phyloP scores from a whole-genome alignment of 2,329 filamentous ascomycete genomes.

The Cercospora canescens region DNA sequence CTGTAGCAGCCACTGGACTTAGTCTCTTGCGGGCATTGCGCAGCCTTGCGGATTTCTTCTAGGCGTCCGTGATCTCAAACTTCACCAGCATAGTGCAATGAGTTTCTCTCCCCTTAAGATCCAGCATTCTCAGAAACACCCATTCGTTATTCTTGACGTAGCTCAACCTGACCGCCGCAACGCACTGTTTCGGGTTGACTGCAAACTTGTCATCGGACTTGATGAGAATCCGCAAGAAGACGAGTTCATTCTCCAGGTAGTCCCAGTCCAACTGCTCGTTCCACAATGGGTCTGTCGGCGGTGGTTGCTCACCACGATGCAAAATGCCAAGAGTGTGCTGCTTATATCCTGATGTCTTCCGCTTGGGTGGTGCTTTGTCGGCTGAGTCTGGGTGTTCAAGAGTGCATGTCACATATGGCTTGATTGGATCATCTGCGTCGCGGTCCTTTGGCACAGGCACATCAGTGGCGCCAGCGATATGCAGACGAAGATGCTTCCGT shows the following conservation, averaged over 20 bases:
- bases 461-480: slow-evolving; percentile 63
- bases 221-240: slow-evolving; percentile 64
- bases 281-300: slow-evolving; percentile 63
- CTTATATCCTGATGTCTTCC: slow-evolving; percentile 62
- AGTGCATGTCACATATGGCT: slow-evolving; percentile 66
- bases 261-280: slow-evolving; percentile 68
- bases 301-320: slow-evolving; percentile 60
- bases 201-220: slow-evolving; percentile 67
- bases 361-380: slow-evolving; percentile 54
- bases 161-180: slow-evolving; percentile 59
- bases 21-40: background rate
- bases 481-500: slow-evolving; percentile 57
- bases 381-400: slow-evolving; percentile 60
- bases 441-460: slow-evolving; percentile 56
- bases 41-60: background rate
- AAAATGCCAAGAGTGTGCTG: slow-evolving; percentile 60
- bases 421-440: slow-evolving; percentile 53
- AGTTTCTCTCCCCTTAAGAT: slow-evolving; percentile 65
- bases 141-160: slow-evolving; percentile 58
- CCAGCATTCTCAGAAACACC: slow-evolving; percentile 65
- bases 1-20: background rate
- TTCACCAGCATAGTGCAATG: slow-evolving; percentile 61
- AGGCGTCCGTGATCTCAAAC: slow-evolving; percentile 57
- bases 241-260: slow-evolving; percentile 66
- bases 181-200: slow-evolving; percentile 62